Percentiles rank a stretch among this genome's conserved stretches.
Evolutionary conservation across 202 grass and related monocot genomes (phyloP).

Genomic region (Schoenoplectus tabernaemontani): DNA sequence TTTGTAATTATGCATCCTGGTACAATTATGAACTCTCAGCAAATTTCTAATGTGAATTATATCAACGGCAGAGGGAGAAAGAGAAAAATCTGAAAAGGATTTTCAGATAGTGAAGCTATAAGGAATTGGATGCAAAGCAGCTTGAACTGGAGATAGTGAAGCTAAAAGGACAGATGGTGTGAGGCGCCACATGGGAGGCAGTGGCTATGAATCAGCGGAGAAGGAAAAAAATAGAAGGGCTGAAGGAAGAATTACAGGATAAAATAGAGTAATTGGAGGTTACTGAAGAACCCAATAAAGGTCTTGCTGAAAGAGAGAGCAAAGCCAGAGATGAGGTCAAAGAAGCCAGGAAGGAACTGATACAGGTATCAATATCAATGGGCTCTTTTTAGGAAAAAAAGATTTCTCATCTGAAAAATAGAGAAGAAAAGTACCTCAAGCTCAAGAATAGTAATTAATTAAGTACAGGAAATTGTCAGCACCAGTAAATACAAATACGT

Average conservation of each 20-base stretch:
- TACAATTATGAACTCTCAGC: background rate
- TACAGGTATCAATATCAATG: slow-evolving; percentile 26
- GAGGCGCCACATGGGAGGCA: slow-evolving; percentile 43
- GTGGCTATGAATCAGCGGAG: slow-evolving; percentile 15
- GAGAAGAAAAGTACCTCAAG: background rate
- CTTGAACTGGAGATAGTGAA: slow-evolving; percentile 48
- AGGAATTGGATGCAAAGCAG: slow-evolving; percentile 52
- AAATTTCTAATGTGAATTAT: background rate
- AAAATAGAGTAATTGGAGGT: slow-evolving; percentile 35
- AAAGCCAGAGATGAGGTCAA: slow-evolving; percentile 46
- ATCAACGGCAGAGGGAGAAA: slow-evolving; percentile 44
- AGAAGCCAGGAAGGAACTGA: slow-evolving; percentile 47
- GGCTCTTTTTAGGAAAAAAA: background rate
- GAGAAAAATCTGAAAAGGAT: slow-evolving; percentile 43
- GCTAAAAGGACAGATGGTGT: slow-evolving; percentile 49
- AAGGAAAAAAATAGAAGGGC: slow-evolving; percentile 30
- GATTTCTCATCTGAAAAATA: background rate
- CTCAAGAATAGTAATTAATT: background rate
- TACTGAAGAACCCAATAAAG: slow-evolving; percentile 31
- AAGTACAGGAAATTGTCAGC: background rate
- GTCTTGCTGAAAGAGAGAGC: slow-evolving; percentile 36
- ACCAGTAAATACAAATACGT: background rate
- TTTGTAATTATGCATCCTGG: background rate
- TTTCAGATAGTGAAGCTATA: slow-evolving; percentile 45
- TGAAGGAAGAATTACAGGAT: slow-evolving; percentile 35